Percentiles rank a stretch among this genome's conserved stretches.
Evolutionary conservation across 129 eudicot genomes (phyloP).

Genomic region (Flaveria linearis): DNA sequence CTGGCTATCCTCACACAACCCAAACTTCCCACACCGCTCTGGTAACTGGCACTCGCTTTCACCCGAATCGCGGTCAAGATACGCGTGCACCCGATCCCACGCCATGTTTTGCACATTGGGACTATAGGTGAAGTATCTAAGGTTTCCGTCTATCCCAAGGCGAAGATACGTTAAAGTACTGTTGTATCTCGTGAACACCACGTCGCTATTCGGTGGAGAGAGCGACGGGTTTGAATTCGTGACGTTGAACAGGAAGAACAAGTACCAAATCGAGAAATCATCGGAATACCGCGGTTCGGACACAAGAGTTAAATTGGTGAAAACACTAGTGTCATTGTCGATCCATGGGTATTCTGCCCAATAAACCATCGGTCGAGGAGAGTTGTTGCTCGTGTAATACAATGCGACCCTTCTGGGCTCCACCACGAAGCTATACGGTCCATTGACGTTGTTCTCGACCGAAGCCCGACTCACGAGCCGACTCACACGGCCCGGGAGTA

Average conservation of each 20-base stretch:
- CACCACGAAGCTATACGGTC: constrained; percentile 51
- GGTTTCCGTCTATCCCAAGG: constrained; percentile 6
- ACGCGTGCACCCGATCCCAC: neutral
- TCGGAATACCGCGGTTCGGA: neutral
- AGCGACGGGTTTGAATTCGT: neutral
- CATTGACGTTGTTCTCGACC: constrained; percentile 23
- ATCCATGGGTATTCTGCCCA: neutral
- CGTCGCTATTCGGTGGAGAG: neutral
- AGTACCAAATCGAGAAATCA: neutral
- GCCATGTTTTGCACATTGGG: neutral
- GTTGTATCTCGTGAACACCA: constrained; percentile 2
- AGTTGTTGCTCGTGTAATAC: constrained; percentile 38
- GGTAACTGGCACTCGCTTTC: constrained; percentile 10
- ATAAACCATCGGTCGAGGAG: constrained; percentile 41
- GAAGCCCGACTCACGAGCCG: constrained; percentile 55
- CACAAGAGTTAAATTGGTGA: neutral
- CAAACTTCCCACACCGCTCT: constrained; percentile 15
- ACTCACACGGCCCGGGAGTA: constrained; percentile 26
- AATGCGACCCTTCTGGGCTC: constrained; percentile 39
- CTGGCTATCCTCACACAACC: constrained; percentile 22
- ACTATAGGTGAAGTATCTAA: constrained; percentile 6
- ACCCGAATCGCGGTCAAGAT: neutral
- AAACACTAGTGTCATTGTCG: neutral
- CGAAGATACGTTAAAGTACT: constrained; percentile 5
- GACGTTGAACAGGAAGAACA: neutral